phyloP scores from a whole-genome alignment of 1,284 basidiomycete genomes.

The Boletus austroedulis region DNA sequence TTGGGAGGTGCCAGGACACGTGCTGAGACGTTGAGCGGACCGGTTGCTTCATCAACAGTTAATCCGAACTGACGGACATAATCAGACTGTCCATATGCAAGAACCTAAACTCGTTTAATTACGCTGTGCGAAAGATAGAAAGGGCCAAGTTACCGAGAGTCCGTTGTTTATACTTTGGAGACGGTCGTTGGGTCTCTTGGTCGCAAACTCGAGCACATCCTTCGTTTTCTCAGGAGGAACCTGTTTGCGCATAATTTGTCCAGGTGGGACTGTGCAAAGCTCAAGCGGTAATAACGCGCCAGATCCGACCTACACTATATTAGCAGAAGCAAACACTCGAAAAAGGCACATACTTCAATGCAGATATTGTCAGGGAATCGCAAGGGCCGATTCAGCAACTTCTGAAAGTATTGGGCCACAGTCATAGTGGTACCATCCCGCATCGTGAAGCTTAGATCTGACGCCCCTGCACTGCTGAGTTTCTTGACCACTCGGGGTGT shows the following conservation, averaged over 20 bases:
- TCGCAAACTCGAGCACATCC: conserved; percentile 67
- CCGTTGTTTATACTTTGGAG: conserved; percentile 56
- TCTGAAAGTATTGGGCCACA: conserved; percentile 61
- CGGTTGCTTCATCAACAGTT: conserved; percentile 46
- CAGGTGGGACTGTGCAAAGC: conserved; percentile 58
- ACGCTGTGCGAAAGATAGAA: not conserved
- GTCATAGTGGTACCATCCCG: conserved; percentile 52
- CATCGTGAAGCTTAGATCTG: conserved; percentile 50
- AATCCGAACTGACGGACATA: conserved; percentile 70
- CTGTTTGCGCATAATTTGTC: conserved; percentile 74
- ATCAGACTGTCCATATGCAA: conserved; percentile 69
- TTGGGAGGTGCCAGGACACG: conserved; percentile 60
- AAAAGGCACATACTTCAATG: conserved; percentile 48
- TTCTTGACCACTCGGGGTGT: conserved; percentile 55
- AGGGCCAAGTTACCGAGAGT: conserved; percentile 42
- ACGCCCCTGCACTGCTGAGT: conserved; percentile 50
- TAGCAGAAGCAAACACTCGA: not conserved
- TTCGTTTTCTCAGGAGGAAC: conserved; percentile 65
- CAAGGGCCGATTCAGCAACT: conserved; percentile 49
- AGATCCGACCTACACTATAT: conserved; percentile 51
- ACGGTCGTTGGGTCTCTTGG: conserved; percentile 62
- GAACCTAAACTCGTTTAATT: conserved; percentile 42
- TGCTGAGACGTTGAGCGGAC: conserved; percentile 54
- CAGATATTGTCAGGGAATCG: conserved; percentile 59
- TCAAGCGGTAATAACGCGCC: conserved; percentile 70